phyloP scores from a whole-genome alignment of 1,284 basidiomycete genomes.

The Microbotryum lychnidis-dioicae region DNA sequence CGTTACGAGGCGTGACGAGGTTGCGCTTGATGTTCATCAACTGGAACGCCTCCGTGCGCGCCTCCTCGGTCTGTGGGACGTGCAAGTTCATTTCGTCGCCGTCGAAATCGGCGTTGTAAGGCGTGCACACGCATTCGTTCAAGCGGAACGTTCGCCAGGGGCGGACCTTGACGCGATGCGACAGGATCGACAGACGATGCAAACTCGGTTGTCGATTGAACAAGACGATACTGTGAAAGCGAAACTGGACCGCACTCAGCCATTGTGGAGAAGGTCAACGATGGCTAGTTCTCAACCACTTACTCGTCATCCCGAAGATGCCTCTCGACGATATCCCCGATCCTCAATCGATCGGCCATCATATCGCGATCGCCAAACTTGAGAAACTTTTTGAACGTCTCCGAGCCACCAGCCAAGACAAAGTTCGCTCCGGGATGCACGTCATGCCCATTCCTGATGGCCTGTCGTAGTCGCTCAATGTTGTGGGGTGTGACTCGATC shows the following conservation, averaged over 20 bases:
- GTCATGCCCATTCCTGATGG: conserved; percentile 82
- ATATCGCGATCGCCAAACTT: conserved; percentile 61
- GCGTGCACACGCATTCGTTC: conserved; percentile 98
- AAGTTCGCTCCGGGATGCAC: conserved; percentile 95
- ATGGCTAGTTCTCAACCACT: conserved; percentile 30
- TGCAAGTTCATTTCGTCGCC: conserved; percentile 99
- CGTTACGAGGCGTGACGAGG: conserved; percentile 91
- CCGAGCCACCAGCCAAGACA: conserved; percentile 57
- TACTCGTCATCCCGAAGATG: conserved; percentile 90
- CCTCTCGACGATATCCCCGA: conserved; percentile 86
- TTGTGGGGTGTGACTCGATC: conserved; percentile 92
- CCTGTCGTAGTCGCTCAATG: conserved; percentile 65
- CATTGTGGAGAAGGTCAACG: conserved; percentile 11
- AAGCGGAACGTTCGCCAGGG: conserved; percentile 97
- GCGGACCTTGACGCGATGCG: conserved; percentile 88
- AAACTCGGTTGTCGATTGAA: conserved; percentile 99
- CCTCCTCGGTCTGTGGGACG: conserved; percentile 98
- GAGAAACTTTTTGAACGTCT: conserved; percentile 68
- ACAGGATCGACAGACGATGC: conserved; percentile 99
- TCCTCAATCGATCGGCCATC: conserved; percentile 65
- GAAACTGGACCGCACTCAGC: neutral
- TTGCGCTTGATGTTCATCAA: conserved; percentile 98
- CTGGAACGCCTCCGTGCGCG: conserved; percentile 90
- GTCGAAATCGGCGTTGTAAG: conserved; percentile 99
- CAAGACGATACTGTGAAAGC: conserved; percentile 62